A percentile compares a stretch with the other conserved stretches of the same genome.
phyloP scores from a whole-genome alignment of 768 basidiomycete species.

The Candolleomyces aberdarensis region DNA sequence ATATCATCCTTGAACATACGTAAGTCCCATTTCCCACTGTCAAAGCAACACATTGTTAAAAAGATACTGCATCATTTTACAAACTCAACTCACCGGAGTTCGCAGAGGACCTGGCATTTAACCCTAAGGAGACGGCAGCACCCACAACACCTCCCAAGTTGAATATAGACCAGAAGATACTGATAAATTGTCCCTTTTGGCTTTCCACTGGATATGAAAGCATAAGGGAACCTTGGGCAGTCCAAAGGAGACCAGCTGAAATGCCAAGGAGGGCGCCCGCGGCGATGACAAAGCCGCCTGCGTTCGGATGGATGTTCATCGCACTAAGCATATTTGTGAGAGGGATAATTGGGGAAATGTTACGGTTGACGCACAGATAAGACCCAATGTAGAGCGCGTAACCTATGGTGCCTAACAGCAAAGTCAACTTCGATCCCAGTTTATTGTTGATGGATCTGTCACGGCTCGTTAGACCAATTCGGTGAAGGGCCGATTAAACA shows the following conservation, averaged over 20 bases:
- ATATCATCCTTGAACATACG: slow-evolving; percentile 36
- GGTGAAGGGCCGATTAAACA: background rate
- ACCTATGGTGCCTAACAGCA: slow-evolving; percentile 70
- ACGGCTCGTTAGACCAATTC: background rate
- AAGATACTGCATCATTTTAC: background rate
- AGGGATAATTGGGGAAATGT: background rate
- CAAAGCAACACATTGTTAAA: background rate
- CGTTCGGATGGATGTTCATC: slow-evolving; percentile 64
- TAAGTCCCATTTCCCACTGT: slow-evolving; percentile 73
- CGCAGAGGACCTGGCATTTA: slow-evolving; percentile 58
- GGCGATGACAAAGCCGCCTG: slow-evolving; percentile 62
- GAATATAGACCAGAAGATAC: slow-evolving; percentile 83
- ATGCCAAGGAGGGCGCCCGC: slow-evolving; percentile 73
- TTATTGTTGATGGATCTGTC: slow-evolving; percentile 74
- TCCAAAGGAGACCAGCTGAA: slow-evolving; percentile 73
- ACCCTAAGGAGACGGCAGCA: slow-evolving; percentile 67
- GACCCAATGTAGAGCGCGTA: slow-evolving; percentile 76
- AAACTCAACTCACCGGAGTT: slow-evolving; percentile 34
- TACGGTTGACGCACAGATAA: slow-evolving; percentile 50
- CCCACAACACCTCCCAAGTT: slow-evolving; percentile 81
- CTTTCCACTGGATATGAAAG: slow-evolving; percentile 78
- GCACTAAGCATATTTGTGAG: slow-evolving; percentile 37
- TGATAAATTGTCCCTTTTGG: slow-evolving; percentile 76
- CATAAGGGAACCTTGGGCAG: slow-evolving; percentile 84
- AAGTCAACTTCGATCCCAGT: slow-evolving; percentile 71